These are phyloP conservation scores for Pseudogymnoascus sp. DNA, from an alignment of 2,329 filamentous ascomycete genomes.

Conservation along the genomic window DNA sequence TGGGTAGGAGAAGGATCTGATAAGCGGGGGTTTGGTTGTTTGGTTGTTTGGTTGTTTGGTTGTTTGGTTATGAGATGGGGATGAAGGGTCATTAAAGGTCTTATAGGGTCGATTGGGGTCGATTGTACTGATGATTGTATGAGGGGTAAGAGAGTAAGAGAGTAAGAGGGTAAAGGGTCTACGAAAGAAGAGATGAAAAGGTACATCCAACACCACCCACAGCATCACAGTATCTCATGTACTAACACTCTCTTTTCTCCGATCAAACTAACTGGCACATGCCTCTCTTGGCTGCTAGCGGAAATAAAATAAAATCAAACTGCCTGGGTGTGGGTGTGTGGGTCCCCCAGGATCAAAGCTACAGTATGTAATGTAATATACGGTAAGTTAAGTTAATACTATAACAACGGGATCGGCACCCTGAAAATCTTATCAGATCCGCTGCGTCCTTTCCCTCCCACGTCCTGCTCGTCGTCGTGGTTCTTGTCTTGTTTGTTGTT, in stretches of 20 bases:
- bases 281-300: not conserved
- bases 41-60: no score
- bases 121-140: not conserved
- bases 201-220: not conserved
- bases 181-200: not conserved
- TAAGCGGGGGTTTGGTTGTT: no score
- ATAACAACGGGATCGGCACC: not conserved
- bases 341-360: not conserved
- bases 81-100: no score
- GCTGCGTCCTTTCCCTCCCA: not conserved
- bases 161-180: not conserved
- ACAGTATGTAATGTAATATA: not conserved
- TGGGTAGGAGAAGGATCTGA: not conserved
- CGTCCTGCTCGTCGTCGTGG: not conserved
- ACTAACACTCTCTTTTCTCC: not conserved
- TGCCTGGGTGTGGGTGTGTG: not conserved
- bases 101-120: no score
- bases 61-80: no score
- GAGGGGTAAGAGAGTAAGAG: not conserved
- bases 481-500: not conserved
- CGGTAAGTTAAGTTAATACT: no score
- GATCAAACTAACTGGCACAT: not conserved
- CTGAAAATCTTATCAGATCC: not conserved
- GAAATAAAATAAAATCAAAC: not conserved
- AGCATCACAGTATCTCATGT: not conserved